phyloP scores from a whole-genome alignment of 2,329 filamentous ascomycete genomes.

The Paracamarosporium sp. region DNA sequence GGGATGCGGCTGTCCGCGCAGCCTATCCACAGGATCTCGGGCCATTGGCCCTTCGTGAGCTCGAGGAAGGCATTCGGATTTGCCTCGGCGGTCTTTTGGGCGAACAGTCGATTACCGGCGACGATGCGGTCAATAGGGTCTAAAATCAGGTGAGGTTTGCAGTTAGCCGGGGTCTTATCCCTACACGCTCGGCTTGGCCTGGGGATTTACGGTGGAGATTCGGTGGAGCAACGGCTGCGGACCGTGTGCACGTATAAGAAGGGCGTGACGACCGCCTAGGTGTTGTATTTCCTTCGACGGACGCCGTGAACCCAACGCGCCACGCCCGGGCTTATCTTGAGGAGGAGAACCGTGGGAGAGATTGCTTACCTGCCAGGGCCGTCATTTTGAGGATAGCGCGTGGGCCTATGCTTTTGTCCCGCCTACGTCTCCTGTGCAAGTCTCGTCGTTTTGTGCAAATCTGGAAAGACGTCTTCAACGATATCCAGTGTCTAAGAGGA shows the following conservation, averaged over 20 bases:
- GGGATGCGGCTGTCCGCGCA: conserved; percentile 87
- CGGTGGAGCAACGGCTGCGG: conserved; percentile 2
- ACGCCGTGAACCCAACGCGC: conserved; percentile 10
- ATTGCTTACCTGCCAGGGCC: conserved; percentile 2
- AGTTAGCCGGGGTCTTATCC: conserved; percentile 23
- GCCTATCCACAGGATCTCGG: conserved; percentile 79
- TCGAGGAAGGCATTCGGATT: conserved; percentile 75
- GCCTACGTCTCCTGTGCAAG: background rate
- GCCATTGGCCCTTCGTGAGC: conserved; percentile 71
- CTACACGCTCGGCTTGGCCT: conserved; percentile 6
- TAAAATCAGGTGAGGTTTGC: conserved; percentile 38
- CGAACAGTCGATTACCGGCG: conserved; percentile 74
- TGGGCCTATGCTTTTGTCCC: conserved; percentile 5
- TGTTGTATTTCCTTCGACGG: conserved; percentile 6
- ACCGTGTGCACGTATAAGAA: conserved; percentile 14
- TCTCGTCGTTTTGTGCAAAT: background rate
- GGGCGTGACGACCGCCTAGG: conserved; percentile 5
- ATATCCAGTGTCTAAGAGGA: background rate
- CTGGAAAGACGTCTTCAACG: background rate
- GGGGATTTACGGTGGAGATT: conserved; percentile 13
- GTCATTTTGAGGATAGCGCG: conserved; percentile 10
- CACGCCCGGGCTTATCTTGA: conserved; percentile 1
- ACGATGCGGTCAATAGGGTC: conserved; percentile 69
- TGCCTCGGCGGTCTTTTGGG: conserved; percentile 66
- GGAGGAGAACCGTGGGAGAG: background rate